These are phyloP conservation scores for Parathielavia hyrcaniae DNA, from an alignment of 495 filamentous ascomycete genomes.

Conservation along the genomic window DNA sequence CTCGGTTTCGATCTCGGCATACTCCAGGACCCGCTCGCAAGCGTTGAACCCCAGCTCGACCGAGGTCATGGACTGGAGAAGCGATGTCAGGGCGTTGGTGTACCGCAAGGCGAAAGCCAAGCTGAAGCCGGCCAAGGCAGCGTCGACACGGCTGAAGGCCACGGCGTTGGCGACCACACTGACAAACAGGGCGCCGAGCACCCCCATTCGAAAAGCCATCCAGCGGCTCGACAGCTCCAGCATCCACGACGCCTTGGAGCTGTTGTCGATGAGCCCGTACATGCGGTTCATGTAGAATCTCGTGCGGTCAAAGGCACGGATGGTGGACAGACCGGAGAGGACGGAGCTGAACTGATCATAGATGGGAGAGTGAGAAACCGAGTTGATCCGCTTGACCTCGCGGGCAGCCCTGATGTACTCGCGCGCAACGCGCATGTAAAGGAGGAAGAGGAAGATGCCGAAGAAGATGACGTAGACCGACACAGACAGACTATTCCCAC, in stretches of 20 bases:
- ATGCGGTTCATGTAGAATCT: slow-evolving; percentile 50
- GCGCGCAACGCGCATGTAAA: slow-evolving; percentile 31
- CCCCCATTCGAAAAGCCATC: slow-evolving; percentile 54
- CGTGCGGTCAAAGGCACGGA: slow-evolving; percentile 54
- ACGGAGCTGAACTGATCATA: slow-evolving; percentile 57
- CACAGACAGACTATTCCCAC: slow-evolving; percentile 15
- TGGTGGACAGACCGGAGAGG: slow-evolving; percentile 56
- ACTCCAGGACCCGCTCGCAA: slow-evolving; percentile 38
- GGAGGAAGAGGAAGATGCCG: slow-evolving; percentile 21
- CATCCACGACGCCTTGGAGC: slow-evolving; percentile 49
- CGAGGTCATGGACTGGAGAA: slow-evolving; percentile 47
- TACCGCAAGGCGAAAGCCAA: slow-evolving; percentile 51
- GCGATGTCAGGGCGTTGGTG: slow-evolving; percentile 43
- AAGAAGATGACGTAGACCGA: slow-evolving; percentile 27
- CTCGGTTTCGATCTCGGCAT: slow-evolving; percentile 35
- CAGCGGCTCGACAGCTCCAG: slow-evolving; percentile 53
- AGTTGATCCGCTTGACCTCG: slow-evolving; percentile 59
- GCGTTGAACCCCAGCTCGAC: slow-evolving; percentile 42
- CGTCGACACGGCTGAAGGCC: slow-evolving; percentile 50
- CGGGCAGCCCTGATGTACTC: slow-evolving; percentile 55
- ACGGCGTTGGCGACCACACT: slow-evolving; percentile 52
- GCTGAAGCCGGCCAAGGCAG: slow-evolving; percentile 54
- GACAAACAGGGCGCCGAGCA: slow-evolving; percentile 57
- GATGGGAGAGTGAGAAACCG: slow-evolving; percentile 54
- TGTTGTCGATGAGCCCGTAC: slow-evolving; percentile 51